These are phyloP conservation scores for Thielaviopsis musarum DNA, from an alignment of 2,329 filamentous ascomycete genomes.

Conservation along the genomic window DNA sequence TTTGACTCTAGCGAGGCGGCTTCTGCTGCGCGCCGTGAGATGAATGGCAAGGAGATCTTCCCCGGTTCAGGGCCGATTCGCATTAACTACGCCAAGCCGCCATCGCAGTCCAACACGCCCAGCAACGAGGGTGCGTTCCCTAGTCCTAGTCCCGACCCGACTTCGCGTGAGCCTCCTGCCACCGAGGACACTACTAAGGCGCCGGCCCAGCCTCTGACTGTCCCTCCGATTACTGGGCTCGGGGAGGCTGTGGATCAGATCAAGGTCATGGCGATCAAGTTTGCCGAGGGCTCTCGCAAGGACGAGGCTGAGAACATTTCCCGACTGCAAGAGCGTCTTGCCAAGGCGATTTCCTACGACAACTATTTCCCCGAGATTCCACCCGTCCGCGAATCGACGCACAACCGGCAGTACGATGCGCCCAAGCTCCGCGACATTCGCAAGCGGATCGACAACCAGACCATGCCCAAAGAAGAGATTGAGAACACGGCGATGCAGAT, in stretches of 20 bases:
- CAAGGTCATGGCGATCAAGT: constrained; percentile 67
- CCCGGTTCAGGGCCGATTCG: constrained; percentile 85
- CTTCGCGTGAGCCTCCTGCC: constrained; percentile 30
- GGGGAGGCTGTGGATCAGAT: constrained; percentile 71
- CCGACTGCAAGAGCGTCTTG: constrained; percentile 37
- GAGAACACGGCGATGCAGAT: constrained; percentile 85
- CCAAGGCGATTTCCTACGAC: constrained; percentile 59
- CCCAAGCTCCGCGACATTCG: constrained; percentile 89
- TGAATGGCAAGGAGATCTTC: constrained; percentile 97
- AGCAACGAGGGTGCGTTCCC: constrained; percentile 76
- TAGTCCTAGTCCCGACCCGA: constrained; percentile 81
- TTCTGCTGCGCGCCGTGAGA: constrained; percentile 66
- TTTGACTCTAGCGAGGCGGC: constrained; percentile 86
- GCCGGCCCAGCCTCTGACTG: constrained; percentile 25
- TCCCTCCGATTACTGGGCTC: constrained; percentile 44
- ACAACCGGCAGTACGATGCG: constrained; percentile 80
- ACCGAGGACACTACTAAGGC: constrained; percentile 4
- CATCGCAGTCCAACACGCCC: constrained; percentile 75
- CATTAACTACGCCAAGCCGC: constrained; percentile 95
- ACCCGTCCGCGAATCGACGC: constrained; percentile 72
- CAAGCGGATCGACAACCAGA: constrained; percentile 94
- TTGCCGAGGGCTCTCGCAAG: constrained; percentile 52
- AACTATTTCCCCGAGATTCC: constrained; percentile 70
- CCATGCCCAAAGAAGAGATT: constrained; percentile 69
- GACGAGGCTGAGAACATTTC: constrained; percentile 62